Base-by-base conservation (phyloP, 2,329 filamentous ascomycete species). In the Sclerotinia minor region DNA sequence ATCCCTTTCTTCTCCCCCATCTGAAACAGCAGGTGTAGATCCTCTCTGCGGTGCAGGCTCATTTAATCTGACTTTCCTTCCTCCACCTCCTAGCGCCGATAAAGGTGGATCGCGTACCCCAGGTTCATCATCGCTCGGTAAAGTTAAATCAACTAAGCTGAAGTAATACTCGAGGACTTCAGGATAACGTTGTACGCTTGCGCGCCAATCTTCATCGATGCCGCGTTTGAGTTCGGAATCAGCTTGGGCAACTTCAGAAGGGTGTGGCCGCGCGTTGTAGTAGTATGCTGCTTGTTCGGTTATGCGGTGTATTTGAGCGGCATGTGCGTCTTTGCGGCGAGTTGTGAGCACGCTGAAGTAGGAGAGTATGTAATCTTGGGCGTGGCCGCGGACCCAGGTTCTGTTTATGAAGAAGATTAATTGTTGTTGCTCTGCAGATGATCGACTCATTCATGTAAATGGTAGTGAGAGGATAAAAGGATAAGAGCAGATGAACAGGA, bases 161-260 rank as follows among this genome's bases (percentile, higher is more conserved):
- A 89, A 94, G 76, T 90, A 94, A 78, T 94, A 92, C 78, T 92
- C 89, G 66, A 94, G 81, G n/a, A 94, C 88, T 76, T 93, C 89
- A 5, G 91, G 91, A 73, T 94, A 94, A 66, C 88, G 84, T 73
- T 92, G 85, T 50, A 93, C 90, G 59, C 88, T 89, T 41, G 85
- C 83, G 74, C 89, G 85, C 91, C 91, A 94, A 79, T 93, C 91
- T 70, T 91, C 88, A 74, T 93, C 90, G 74, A 93, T 90, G 69
- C 89, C 90, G 61, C 86, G 84, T 79, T 92, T 92, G 69, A 92
- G 82, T 60, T 84, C 83, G 21, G 83, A 82, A 74, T 92, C 85
- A 32, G 89, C 90, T 67, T 85, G 83, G 50, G 83, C 81, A 64
- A 92, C 84, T 75, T 92, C 84, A 71, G 79, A 82, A 35, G 85